Percentiles rank a stretch among this genome's conserved stretches.
Evolutionary conservation across 2,329 filamentous ascomycete genomes (phyloP).

Genomic region (Microdochium trichocladiopsis): DNA sequence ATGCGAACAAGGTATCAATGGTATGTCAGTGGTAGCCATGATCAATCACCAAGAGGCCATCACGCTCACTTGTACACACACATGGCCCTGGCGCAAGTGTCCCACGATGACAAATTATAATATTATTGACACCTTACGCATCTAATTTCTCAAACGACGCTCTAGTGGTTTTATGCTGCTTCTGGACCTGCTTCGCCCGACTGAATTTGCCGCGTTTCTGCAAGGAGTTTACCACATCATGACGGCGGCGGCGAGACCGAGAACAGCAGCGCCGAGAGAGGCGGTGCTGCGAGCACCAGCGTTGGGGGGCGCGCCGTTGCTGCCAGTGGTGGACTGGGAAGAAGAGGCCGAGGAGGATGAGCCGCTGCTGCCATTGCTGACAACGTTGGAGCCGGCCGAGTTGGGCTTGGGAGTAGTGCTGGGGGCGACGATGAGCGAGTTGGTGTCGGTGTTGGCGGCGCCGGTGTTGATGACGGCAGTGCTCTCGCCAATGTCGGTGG

Average conservation of each 20-base stretch:
- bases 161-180: too few species aligned
- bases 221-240: background rate
- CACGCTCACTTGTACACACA: too few species aligned
- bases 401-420: background rate
- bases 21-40: too few species aligned
- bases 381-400: background rate
- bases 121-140: too few species aligned
- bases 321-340: background rate
- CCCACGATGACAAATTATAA: too few species aligned
- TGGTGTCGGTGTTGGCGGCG: background rate
- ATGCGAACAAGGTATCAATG: too few species aligned
- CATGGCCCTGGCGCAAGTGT: too few species aligned
- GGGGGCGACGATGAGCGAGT: conserved; percentile 5
- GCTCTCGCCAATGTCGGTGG: conserved; percentile 8
- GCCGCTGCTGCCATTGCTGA: conserved; percentile 2
- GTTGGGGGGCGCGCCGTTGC: conserved; percentile 1
- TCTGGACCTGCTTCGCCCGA: too few species aligned
- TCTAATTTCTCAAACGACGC: too few species aligned
- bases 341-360: conserved; percentile 1
- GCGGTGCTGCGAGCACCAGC: conserved; percentile 7
- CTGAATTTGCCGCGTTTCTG: too few species aligned
- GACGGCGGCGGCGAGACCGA: conserved; percentile 15
- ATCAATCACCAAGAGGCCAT: too few species aligned
- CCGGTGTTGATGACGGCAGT: conserved; percentile 6
- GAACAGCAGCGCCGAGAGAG: conserved; percentile 14